These are phyloP conservation scores for Scortechinia acanthostroma DNA, from an alignment of 2,329 filamentous ascomycete species.

Conservation along the genomic window DNA sequence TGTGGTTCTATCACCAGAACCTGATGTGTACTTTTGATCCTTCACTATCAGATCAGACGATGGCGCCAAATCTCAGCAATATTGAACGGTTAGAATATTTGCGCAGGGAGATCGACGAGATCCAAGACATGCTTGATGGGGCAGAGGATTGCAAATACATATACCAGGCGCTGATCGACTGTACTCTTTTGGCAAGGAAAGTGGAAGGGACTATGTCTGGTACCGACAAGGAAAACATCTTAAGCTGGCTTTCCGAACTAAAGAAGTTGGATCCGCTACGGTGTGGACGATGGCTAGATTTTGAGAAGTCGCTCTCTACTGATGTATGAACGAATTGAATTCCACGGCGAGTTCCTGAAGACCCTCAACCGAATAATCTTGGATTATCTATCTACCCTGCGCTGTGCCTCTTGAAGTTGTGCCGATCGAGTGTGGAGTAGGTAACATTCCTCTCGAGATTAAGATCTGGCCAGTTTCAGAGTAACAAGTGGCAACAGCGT, in stretches of 20 bases:
- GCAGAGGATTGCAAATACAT: constrained; percentile 62
- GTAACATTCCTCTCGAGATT: too few relatives aligned
- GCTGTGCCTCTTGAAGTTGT: too few relatives aligned
- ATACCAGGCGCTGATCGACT: constrained; percentile 52
- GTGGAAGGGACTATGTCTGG: constrained; percentile 26
- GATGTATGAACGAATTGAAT: too few relatives aligned
- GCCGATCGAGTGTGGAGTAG: too few relatives aligned
- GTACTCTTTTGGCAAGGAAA: constrained; percentile 33
- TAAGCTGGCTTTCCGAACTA: constrained; percentile 39
- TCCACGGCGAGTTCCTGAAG: too few relatives aligned
- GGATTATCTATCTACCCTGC: too few relatives aligned
- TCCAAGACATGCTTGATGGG: constrained; percentile 52
- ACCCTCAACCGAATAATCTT: too few relatives aligned
- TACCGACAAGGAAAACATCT: constrained; percentile 18
- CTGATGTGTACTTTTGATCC: constrained; percentile 44
- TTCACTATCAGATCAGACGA: constrained; percentile 27
- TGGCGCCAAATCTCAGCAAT: constrained; percentile 39
- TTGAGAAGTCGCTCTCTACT: constrained; percentile 32
- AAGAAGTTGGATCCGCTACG: constrained; percentile 50
- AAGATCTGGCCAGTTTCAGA: too few relatives aligned
- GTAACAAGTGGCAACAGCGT: too few relatives aligned
- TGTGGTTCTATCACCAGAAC: constrained; percentile 64
- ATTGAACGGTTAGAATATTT: constrained; percentile 42
- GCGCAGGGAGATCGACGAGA: constrained; percentile 41
- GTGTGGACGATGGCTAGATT: constrained; percentile 47